Evolutionary conservation across 192 early-diverging fungal genomes (phyloP), one percentile per base, ranked within the genome.

Genomic region (Coemansia sp.): DNA sequence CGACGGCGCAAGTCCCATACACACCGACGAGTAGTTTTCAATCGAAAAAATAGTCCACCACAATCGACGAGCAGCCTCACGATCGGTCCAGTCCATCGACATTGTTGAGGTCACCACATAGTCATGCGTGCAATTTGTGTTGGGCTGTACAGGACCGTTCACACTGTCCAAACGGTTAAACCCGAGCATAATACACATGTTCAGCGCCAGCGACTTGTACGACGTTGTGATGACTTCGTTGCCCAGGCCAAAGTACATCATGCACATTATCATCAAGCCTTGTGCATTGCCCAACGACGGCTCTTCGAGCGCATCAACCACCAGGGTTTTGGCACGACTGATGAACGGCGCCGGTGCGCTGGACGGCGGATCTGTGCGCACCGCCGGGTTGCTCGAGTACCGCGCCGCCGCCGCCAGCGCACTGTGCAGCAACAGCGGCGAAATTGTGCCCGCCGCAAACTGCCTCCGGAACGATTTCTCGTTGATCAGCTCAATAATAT

Each of bases 31-130:
- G 70, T 81, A 81, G 78, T 81, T 81, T 25, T 81, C 78, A 35
- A 81, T 58, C 10, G 72, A 67, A 21, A 81, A 81, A 10, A 81
- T 76, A 11, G 66, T 72, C 78, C 78, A 81, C 78, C 78, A 81
- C 63, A 81, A 45, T n/a, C 78, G 62, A 21, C 78, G 69, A 32
- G 73, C 78, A n/a, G 73, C 66, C 63, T 81, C 78, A 37, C 73
- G 78, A 27, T 81, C 78, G 0, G 75, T 69, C 73, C 73, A 81
- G 66, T 69, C 73, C 66, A 75, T 71, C 7, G 78, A 41, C 69
- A 75, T 70, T 2, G 68, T 39, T 22, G 67, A 52, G 4, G 68
- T 19, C 8, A 63, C 24, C 11, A 70, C 43, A 17, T 66, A 55
- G 4, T 70, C 71, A 2, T 72, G 62, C 10, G 47, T 65, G 57